Evolutionary conservation across 129 eudicot species (phyloP).

Genomic region (Lactuca sativa): DNA sequence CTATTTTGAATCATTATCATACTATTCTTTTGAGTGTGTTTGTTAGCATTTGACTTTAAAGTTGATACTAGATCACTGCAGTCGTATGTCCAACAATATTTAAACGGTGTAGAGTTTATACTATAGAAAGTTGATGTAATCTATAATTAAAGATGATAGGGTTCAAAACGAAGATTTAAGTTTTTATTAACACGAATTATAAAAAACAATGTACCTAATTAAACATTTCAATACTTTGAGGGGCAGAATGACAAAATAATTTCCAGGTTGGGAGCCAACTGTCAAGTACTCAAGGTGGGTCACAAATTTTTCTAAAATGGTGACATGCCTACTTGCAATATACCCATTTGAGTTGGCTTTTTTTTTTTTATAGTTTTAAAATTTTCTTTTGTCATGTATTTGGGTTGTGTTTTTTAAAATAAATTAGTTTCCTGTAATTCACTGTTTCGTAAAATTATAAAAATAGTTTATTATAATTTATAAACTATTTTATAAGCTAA

Average conservation of each 20-base stretch:
- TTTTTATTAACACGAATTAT: not conserved
- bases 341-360: slow-evolving; percentile 28
- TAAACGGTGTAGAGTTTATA: not conserved
- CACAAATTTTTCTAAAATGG: slow-evolving; percentile 7
- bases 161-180: not conserved
- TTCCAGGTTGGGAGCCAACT: slow-evolving; percentile 27
- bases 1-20: no score
- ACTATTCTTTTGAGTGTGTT: no score
- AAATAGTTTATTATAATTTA: no score
- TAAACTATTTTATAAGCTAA: no score
- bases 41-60: no score
- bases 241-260: slow-evolving; percentile 13
- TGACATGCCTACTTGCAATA: slow-evolving; percentile 25
- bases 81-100: no score
- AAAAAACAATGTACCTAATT: not conserved
- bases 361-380: no score
- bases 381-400: no score
- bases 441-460: no score
- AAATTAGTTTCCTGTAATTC: no score
- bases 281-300: not conserved
- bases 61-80: no score
- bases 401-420: no score
- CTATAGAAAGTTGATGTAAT: not conserved
- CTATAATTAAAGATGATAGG: not conserved
- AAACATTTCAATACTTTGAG: not conserved